Base-by-base conservation (phyloP, 805 yeast species). In the Torulaspora delbrueckii region DNA sequence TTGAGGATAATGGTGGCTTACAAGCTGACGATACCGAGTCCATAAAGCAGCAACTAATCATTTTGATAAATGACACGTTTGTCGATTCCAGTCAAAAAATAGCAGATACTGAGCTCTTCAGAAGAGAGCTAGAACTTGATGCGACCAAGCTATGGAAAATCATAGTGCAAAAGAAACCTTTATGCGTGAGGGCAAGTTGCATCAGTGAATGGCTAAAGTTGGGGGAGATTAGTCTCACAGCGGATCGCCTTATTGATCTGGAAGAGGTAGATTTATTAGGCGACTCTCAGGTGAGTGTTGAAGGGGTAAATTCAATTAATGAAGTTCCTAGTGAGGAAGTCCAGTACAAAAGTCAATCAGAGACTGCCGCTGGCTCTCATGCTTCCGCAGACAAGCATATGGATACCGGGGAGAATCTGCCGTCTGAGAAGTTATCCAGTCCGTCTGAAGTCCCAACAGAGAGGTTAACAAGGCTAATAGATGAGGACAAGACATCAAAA, bases 31-130 rank as follows among this genome's bases (percentile, higher is more conserved):
- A 37, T 8, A 14, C 32, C 8, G 42, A 39, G 13, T 41, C 44
- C 9, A 23, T 50, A 1, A 46, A 52, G 31, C 18, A 36, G 5
- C 10, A 37, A 2, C 50, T 52, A 2, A 32, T 55, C 2, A 50
- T 57, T 3, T 28, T 64, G 16, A 45, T 64, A 3, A 57, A 57
- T 41, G 62, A 62, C 40, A 47, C 65, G 1, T 64, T 48, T 48
- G 49, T 63, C 4, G 51, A 43, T 25, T 37, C 39, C 2, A 39
- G 52, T 4, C 40, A 37, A 7, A 40, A 42, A 28, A 12, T 62
- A 16, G 45, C 35, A 1, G 43, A 52, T 19, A 23, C 37, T 8
- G 54, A 54, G 18, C 35, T 61, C 9, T 60, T 64, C 27, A 34
- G 43, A 22, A 54, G 51, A 24, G 66, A 64, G 42, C 51, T 56